These are phyloP conservation scores for Trichoderma sp. DNA, from an alignment of 2,329 filamentous ascomycete species.

Conservation along the genomic window DNA sequence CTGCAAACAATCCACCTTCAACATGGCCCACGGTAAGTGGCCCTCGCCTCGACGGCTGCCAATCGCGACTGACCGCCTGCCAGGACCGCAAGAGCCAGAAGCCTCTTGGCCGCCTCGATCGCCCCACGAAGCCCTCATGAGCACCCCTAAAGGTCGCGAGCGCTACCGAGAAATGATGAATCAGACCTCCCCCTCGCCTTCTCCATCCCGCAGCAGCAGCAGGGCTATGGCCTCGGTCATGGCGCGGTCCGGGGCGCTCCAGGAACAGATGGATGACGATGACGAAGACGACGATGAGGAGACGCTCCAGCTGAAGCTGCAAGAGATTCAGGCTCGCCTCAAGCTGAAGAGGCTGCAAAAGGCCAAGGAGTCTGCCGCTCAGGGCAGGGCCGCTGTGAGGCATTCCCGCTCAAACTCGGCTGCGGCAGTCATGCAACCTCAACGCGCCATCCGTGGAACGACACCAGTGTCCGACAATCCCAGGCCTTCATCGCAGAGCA, in stretches of 20 bases:
- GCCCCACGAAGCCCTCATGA: slow-evolving; percentile 61
- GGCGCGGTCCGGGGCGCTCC: slow-evolving; percentile 35
- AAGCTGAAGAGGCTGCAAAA: slow-evolving; percentile 85
- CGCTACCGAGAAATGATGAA: slow-evolving; percentile 68
- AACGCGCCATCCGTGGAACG: slow-evolving; percentile 27
- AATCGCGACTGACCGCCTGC: slow-evolving; percentile 15
- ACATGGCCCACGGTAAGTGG: slow-evolving; percentile 21
- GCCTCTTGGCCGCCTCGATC: slow-evolving; percentile 66
- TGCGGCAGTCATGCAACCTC: slow-evolving; percentile 26
- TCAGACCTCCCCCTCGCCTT: slow-evolving; percentile 66
- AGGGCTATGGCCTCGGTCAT: slow-evolving; percentile 15
- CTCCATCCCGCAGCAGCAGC: slow-evolving; percentile 44
- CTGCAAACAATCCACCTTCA: slow-evolving; percentile 7
- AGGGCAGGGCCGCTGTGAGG: slow-evolving; percentile 26
- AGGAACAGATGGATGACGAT: slow-evolving; percentile 31
- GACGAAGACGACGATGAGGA: slow-evolving; percentile 81
- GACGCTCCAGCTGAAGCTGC: slow-evolving; percentile 78
- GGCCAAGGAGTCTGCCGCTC: slow-evolving; percentile 30
- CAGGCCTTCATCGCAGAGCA: slow-evolving; percentile 27
- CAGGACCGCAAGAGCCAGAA: slow-evolving; percentile 37
- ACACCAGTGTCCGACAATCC: slow-evolving; percentile 29
- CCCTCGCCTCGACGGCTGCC: background rate
- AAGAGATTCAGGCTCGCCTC: slow-evolving; percentile 83
- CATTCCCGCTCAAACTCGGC: slow-evolving; percentile 25
- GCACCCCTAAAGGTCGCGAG: slow-evolving; percentile 75